Conservation (phyloP, 2,329 filamentous ascomycete species). For the Xylaria sp. region DNA sequence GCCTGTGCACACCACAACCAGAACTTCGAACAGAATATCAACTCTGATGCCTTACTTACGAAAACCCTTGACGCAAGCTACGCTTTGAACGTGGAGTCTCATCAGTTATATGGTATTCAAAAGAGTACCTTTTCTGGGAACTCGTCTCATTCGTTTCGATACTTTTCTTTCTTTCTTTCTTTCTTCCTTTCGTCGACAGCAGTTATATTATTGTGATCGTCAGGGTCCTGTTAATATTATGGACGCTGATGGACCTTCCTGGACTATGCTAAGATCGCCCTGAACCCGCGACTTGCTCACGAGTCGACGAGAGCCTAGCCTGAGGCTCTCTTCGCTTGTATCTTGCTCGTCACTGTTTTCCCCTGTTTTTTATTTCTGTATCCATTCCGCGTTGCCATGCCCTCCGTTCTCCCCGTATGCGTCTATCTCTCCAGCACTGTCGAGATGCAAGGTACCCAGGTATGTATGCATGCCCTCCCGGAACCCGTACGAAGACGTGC, state of each 20-base stretch:
- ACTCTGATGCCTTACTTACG: background rate
- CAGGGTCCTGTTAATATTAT: slow-evolving; percentile 10
- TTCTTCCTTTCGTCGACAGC: background rate
- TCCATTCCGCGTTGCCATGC: slow-evolving; percentile 1
- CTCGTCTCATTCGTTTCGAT: background rate
- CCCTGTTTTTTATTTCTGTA: slow-evolving; percentile 1
- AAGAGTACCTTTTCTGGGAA: background rate
- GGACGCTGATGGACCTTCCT: slow-evolving; percentile 10
- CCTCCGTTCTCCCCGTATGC: background rate
- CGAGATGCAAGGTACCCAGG: background rate
- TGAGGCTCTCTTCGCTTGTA: background rate
- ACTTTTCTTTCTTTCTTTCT: no score
- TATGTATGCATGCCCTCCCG: background rate
- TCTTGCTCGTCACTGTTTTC: slow-evolving; percentile 1
- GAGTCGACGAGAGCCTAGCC: background rate
- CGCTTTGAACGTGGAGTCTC: background rate
- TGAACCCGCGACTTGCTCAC: background rate
- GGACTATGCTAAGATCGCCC: background rate
- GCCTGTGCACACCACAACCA: background rate
- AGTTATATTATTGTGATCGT: slow-evolving; percentile 24
- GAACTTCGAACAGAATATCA: background rate
- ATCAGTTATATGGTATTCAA: background rate
- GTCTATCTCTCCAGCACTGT: slow-evolving; percentile 1
- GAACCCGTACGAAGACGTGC: background rate
- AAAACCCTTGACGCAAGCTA: background rate